phyloP scores from a whole-genome alignment of 2,329 filamentous ascomycete genomes.

The Dactylellina drechsleri region DNA sequence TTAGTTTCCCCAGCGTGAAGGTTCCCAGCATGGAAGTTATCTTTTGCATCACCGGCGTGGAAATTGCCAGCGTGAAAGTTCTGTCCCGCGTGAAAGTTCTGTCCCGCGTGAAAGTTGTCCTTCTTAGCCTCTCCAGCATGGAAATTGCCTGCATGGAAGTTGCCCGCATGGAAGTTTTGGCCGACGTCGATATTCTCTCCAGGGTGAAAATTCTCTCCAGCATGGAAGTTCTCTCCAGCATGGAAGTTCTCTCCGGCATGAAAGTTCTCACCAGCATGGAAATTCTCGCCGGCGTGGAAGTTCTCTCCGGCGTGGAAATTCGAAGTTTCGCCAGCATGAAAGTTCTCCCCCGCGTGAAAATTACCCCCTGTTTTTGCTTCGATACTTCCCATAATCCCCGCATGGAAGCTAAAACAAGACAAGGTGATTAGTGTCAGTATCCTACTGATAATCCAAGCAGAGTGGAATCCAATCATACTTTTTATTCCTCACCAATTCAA shows the following conservation, averaged over 20 bases:
- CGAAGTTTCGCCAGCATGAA: too few species aligned
- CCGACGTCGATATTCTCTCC: constrained; percentile 2
- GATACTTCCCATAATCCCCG: not conserved
- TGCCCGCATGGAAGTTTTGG: not conserved
- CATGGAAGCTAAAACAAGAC: not conserved
- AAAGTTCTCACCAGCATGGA: too few species aligned
- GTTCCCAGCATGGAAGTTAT: constrained; percentile 6
- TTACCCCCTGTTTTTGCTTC: not conserved
- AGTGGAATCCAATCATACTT: not conserved
- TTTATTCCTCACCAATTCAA: constrained; percentile 4
- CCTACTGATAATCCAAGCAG: not conserved
- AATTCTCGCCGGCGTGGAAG: too few species aligned
- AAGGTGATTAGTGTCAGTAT: not conserved
- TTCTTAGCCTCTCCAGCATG: too few species aligned
- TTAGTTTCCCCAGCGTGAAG: too few species aligned
- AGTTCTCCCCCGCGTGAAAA: constrained; percentile 6
- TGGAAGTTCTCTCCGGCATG: too few species aligned
- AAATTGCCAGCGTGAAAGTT: constrained; percentile 13
- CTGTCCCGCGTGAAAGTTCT: constrained; percentile 1
- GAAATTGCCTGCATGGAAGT: constrained; percentile 9
- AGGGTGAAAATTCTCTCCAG: constrained; percentile 3
- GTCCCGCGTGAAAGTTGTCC: constrained; percentile 11
- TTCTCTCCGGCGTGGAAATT: too few species aligned
- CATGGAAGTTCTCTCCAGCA: too few species aligned
- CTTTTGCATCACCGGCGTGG: not conserved